phyloP scores from a whole-genome alignment of 179 eudicot species.

The Heliamphora pulchella region DNA sequence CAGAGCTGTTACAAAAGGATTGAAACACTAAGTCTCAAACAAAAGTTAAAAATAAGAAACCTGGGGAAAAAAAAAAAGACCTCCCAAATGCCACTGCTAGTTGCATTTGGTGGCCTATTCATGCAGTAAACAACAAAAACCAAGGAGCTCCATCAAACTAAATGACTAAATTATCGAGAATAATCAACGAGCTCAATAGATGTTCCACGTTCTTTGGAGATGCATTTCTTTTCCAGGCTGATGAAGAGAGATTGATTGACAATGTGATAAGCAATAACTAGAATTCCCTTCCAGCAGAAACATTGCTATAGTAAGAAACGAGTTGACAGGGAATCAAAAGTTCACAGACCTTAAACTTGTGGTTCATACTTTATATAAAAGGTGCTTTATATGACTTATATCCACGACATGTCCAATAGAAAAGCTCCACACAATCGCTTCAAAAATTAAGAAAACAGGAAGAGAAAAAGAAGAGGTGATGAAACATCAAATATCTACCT shows the following conservation, averaged over 20 bases:
- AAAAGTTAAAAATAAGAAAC: not conserved
- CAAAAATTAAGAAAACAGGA: not conserved
- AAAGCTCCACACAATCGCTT: not conserved
- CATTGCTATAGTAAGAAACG: not conserved
- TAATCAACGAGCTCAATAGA: not conserved
- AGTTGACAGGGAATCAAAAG: not conserved
- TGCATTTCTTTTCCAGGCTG: not conserved
- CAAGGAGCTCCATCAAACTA: not conserved
- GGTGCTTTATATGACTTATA: not conserved
- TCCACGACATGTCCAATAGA: not conserved
- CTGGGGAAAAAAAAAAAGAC: not conserved
- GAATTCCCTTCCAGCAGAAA: not conserved
- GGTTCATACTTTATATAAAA: not conserved
- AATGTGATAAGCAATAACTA: not conserved
- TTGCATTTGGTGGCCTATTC: slow-evolving; percentile 6
- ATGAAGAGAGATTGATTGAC: not conserved
- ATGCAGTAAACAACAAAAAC: not conserved
- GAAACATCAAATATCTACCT: slow-evolving; percentile 3
- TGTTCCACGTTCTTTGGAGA: not conserved
- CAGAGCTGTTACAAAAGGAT: slow-evolving; percentile 4
- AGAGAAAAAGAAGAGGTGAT: not conserved
- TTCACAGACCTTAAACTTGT: too few relatives aligned
- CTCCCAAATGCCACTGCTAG: not conserved
- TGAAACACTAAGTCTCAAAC: not conserved
- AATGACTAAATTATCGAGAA: not conserved